phyloP scores from a whole-genome alignment of 179 eudicot genomes.

The Heliamphora pulchella region DNA sequence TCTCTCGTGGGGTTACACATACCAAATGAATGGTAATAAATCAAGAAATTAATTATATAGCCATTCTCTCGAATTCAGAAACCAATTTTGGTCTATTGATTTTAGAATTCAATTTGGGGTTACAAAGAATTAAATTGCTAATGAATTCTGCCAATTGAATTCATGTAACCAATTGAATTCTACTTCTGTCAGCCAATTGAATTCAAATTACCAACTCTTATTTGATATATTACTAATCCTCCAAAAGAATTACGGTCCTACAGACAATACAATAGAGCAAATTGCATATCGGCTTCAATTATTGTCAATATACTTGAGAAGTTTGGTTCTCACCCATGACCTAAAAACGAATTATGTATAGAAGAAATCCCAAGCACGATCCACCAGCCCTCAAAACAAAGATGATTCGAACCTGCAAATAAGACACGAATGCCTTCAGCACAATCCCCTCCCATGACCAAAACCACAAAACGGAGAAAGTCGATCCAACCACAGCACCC shows the following conservation, averaged over 20 bases:
- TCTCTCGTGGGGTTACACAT: too few species aligned
- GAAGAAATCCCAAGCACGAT: constrained; percentile 38
- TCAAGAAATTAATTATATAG: too few species aligned
- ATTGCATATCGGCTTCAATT: background rate
- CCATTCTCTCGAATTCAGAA: too few species aligned
- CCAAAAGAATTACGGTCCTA: background rate
- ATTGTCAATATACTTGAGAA: background rate
- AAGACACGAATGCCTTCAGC: constrained; percentile 39
- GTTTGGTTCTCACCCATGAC: constrained; percentile 23
- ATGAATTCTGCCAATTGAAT: too few species aligned
- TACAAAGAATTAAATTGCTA: too few species aligned
- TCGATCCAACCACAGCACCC: constrained; percentile 55
- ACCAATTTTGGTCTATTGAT: too few species aligned
- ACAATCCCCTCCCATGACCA: constrained; percentile 70
- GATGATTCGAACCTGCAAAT: constrained; percentile 48
- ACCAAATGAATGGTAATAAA: too few species aligned
- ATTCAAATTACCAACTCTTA: too few species aligned
- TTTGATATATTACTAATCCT: background rate
- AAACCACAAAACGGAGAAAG: constrained; percentile 57
- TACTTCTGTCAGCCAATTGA: too few species aligned
- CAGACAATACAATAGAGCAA: background rate
- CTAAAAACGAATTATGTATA: constrained; percentile 45
- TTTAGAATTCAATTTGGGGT: too few species aligned
- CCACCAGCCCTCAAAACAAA: constrained; percentile 39
- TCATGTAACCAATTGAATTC: too few species aligned